Evolutionary conservation across 139 green algal species (phyloP), one percentile per base, ranked within the genome.

Genomic region (Pedinophyceae sp.): DNA sequence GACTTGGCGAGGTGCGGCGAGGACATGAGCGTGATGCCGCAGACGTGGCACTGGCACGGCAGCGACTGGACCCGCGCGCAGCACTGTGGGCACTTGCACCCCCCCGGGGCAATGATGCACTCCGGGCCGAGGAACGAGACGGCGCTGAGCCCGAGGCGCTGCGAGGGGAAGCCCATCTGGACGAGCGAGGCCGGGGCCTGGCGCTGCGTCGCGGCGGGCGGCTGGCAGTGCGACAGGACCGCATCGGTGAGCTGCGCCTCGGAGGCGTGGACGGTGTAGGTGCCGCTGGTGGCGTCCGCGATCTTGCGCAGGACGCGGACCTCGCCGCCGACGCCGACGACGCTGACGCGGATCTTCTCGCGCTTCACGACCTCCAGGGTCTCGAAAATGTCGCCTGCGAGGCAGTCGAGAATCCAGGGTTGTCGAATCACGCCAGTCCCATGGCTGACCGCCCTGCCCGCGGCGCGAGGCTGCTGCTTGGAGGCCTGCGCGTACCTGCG

Each of bases 1-100:
- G 84, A 94, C 22, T 90, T 71, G 2, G 90, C 90, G 16, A 98
- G 62, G 68, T 98, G 89, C 1, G 90, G 78, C 0, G 85, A 91
- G 0, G 86, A 92, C 7, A 97, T 84, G n/a, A 98, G 76, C 16
- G 87, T 93, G 38, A 98, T 70, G 3, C 68, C 72, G 60, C 89
- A 98, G 25, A 92, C 77, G 51, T 88, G 84, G 69, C 90, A 98
- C 27, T 77, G 57, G 48, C 61, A 71, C 3, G 89, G 89, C 53
- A 97, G 75, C 58, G 93, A 85, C 1, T 61, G 51, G 3, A 81
- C 72, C 0, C 78, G 65, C 2, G 71, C 67, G 25, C 68, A 66
- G 38, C 69, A 83, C 24, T 68, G 63, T 0, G 84, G 81, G 70
- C 85, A 94, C 27, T 74, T 83, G 73, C 80, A 94, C 13, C 71